Evolutionary conservation across 441 rosid species (phyloP).

Genomic region (Populus hybrid): DNA sequence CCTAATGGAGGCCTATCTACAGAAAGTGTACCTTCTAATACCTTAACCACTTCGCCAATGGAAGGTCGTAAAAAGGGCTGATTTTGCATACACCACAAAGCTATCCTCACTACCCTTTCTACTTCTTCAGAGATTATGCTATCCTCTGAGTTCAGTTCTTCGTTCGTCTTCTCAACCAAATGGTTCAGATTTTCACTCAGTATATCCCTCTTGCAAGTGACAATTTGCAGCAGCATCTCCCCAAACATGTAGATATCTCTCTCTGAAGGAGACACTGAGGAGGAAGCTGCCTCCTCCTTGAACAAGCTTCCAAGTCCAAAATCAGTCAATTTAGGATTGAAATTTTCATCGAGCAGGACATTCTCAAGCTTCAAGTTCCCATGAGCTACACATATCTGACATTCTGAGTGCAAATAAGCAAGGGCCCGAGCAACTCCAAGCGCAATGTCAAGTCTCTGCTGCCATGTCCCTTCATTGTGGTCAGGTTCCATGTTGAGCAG

Average conservation of each 20-base stretch:
- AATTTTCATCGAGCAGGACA: constrained; percentile 32
- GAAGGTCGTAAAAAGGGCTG: constrained; percentile 40
- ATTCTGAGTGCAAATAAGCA: constrained; percentile 37
- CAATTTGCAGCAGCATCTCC: constrained; percentile 34
- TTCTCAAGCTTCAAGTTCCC: constrained; percentile 39
- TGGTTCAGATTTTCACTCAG: constrained; percentile 10
- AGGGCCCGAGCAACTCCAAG: constrained; percentile 39
- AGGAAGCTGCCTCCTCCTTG: constrained; percentile 25
- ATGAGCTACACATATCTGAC: constrained; percentile 30
- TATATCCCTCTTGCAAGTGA: constrained; percentile 25
- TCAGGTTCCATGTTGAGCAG: constrained; percentile 16
- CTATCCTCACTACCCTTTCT: constrained; percentile 32
- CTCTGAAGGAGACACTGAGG: constrained; percentile 29
- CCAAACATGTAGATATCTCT: constrained; percentile 38
- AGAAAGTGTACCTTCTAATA: constrained; percentile 41
- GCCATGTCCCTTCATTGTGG: constrained; percentile 25
- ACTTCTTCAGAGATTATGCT: constrained; percentile 19
- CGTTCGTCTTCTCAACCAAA: constrained; percentile 9
- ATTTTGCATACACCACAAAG: constrained; percentile 41
- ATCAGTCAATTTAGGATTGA: constrained; percentile 34
- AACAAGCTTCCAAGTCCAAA: constrained; percentile 29
- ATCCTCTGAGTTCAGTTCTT: constrained; percentile 22
- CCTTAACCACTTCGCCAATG: constrained; percentile 40
- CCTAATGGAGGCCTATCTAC: constrained; percentile 37
- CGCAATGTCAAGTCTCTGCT: constrained; percentile 32